A percentile compares a stretch with the other conserved stretches of the same genome.
phyloP scores from a whole-genome alignment of 371 early-diverging fungal species.

The Batkoa obscura region DNA sequence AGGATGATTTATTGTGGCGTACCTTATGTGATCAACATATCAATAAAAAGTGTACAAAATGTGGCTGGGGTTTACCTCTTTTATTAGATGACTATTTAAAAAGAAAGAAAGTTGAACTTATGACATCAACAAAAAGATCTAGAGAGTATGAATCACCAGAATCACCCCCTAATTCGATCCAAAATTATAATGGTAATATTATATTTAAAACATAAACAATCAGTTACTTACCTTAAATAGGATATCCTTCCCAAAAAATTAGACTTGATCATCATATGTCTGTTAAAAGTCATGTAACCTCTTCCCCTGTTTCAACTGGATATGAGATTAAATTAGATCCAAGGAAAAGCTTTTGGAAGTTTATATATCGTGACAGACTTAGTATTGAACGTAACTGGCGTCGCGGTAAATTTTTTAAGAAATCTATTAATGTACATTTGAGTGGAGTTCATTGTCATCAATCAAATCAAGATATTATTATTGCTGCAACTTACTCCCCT shows the following conservation, averaged over 20 bases:
- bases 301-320: conserved; percentile 1
- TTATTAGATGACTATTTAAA: conserved; percentile 16
- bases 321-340: neutral
- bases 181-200: too few relatives aligned
- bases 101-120: conserved; percentile 15
- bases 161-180: too few relatives aligned
- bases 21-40: conserved; percentile 93
- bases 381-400: conserved; percentile 74
- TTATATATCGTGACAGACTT: conserved; percentile 61
- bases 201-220: too few relatives aligned
- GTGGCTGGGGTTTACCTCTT: conserved; percentile 87
- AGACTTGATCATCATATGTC: neutral
- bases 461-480: conserved; percentile 57
- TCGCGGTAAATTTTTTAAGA: conserved; percentile 34
- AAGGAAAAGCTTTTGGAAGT: conserved; percentile 50
- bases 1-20: conserved; percentile 84
- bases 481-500: conserved; percentile 72
- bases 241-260: neutral
- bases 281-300: neutral
- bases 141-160: neutral
- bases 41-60: conserved; percentile 80
- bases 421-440: conserved; percentile 45
- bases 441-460: conserved; percentile 79
- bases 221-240: neutral
- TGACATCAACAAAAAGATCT: neutral